Conservation (phyloP, 805 yeast genomes). For the Cyberlindnera mycetangii region DNA sequence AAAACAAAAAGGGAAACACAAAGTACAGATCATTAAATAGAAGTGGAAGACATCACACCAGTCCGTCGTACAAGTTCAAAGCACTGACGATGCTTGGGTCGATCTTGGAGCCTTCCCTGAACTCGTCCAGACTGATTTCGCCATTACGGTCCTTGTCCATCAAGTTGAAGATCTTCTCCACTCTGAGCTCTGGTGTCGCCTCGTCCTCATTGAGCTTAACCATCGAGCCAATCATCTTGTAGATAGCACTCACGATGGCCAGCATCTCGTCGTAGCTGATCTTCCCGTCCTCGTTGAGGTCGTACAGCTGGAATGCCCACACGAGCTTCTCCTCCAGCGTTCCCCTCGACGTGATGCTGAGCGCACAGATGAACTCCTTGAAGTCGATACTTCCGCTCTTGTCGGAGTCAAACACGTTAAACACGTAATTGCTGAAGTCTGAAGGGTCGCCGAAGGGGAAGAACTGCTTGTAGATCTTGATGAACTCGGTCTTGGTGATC, state of each 20-base stretch:
- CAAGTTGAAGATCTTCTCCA: slow-evolving; percentile 70
- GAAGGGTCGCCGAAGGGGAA: slow-evolving; percentile 98
- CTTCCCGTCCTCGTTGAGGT: slow-evolving; percentile 73
- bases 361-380: slow-evolving; percentile 85
- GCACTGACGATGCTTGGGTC: slow-evolving; percentile 79
- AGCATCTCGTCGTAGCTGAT: slow-evolving; percentile 78
- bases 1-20: background rate
- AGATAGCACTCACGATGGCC: slow-evolving; percentile 75
- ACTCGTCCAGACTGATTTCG: slow-evolving; percentile 77
- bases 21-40: slow-evolving; percentile 5
- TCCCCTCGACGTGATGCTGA: slow-evolving; percentile 86
- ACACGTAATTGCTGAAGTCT: slow-evolving; percentile 84
- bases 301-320: slow-evolving; percentile 91
- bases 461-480: slow-evolving; percentile 90
- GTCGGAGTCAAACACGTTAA: slow-evolving; percentile 85
- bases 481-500: slow-evolving; percentile 80
- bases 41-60: slow-evolving; percentile 44
- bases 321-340: slow-evolving; percentile 75
- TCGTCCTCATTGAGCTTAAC: slow-evolving; percentile 87
- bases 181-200: slow-evolving; percentile 85
- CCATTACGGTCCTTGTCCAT: slow-evolving; percentile 72
- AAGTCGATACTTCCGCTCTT: slow-evolving; percentile 81
- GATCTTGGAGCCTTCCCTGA: slow-evolving; percentile 72
- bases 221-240: slow-evolving; percentile 95
- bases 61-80: slow-evolving; percentile 74